phyloP scores from a whole-genome alignment of 768 basidiomycete genomes.

The Lactarius hengduanensis region DNA sequence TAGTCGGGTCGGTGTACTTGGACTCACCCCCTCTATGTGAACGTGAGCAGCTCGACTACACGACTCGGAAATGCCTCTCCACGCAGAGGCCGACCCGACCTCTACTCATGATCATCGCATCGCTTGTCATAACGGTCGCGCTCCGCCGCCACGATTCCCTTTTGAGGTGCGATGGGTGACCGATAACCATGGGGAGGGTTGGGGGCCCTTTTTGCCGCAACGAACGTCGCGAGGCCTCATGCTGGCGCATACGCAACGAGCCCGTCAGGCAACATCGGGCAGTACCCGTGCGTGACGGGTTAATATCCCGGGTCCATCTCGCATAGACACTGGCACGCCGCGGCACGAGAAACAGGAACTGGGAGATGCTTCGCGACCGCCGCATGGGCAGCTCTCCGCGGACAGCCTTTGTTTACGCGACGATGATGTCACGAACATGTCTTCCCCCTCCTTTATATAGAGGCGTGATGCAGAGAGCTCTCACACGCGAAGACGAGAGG shows the following conservation, averaged over 20 bases:
- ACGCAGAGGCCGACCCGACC: slow-evolving; percentile 1
- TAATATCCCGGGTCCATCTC: slow-evolving; percentile 12
- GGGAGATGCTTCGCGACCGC: slow-evolving; percentile 13
- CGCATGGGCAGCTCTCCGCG: slow-evolving; percentile 15
- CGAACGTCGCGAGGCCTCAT: slow-evolving; percentile 14
- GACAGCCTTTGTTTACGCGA: slow-evolving; percentile 18
- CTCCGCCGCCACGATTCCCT: slow-evolving; percentile 6
- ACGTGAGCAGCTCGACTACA: slow-evolving; percentile 13
- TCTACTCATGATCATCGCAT: slow-evolving; percentile 2
- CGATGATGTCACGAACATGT: slow-evolving; percentile 4
- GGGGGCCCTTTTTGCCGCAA: neutral
- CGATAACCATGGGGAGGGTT: slow-evolving; percentile 9
- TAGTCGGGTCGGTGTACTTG: neutral
- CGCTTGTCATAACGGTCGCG: neutral
- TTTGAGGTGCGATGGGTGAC: neutral
- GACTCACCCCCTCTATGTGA: slow-evolving; percentile 18
- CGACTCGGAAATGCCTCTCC: neutral
- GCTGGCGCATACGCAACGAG: slow-evolving; percentile 11
- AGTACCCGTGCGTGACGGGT: slow-evolving; percentile 1
- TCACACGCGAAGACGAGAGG: neutral
- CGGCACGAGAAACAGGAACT: slow-evolving; percentile 12
- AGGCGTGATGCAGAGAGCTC: neutral
- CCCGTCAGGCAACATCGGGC: slow-evolving; percentile 14
- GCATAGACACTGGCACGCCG: slow-evolving; percentile 1
- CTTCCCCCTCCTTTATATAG: too few relatives aligned